These are phyloP conservation scores for Bothriochloa decipiens DNA, from an alignment of 176 grass and related monocot genomes.

Conservation along the genomic window DNA sequence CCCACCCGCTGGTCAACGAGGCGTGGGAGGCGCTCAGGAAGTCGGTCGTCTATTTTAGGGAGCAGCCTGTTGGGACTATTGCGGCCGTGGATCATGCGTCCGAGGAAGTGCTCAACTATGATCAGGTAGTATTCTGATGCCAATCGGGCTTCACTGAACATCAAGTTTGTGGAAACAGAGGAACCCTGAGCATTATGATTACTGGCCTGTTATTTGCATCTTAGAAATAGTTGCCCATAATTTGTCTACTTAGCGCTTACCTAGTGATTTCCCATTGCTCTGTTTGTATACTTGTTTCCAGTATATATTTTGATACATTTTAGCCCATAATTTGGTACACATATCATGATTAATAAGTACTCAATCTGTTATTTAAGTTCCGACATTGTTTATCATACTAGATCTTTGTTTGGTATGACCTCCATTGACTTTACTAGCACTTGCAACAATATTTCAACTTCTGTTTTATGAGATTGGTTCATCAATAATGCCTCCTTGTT, in stretches of 20 bases:
- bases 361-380: not conserved
- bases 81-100: constrained; percentile 69
- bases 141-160: not conserved
- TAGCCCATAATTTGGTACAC: too few relatives aligned
- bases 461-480: not conserved
- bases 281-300: not conserved
- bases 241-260: too few relatives aligned
- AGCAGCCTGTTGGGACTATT: constrained; percentile 75
- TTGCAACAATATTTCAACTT: too few relatives aligned
- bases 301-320: too few relatives aligned
- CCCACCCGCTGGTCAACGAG: constrained; percentile 66
- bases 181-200: not conserved
- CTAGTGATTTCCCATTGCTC: not conserved
- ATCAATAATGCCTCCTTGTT: not conserved
- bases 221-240: not conserved
- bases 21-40: constrained; percentile 85
- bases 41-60: constrained; percentile 70
- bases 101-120: constrained; percentile 93
- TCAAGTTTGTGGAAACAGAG: not conserved
- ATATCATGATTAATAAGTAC: not conserved
- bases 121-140: constrained; percentile 58
- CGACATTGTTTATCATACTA: not conserved
- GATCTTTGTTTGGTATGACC: not conserved
- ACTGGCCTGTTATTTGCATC: not conserved
- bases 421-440: not conserved